These are phyloP conservation scores for Lolium rigidum DNA, from an alignment of 176 grass and related monocot genomes.

Conservation along the genomic window DNA sequence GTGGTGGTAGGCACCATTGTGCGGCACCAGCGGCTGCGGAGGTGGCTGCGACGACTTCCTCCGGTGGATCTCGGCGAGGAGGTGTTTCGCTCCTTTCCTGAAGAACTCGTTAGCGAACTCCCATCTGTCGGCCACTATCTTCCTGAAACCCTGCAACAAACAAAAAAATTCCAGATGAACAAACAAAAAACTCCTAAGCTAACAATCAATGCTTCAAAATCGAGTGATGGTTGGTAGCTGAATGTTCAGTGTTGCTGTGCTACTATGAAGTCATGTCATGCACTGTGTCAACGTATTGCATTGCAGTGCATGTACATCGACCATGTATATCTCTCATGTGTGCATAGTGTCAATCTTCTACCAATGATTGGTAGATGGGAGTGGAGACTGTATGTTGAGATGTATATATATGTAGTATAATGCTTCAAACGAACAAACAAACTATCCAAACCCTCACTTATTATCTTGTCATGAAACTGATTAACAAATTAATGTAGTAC, in stretches of 20 bases:
- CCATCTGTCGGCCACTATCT: conserved; percentile 94
- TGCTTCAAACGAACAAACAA: conserved; percentile 11
- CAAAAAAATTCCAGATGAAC: background rate
- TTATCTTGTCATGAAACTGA: background rate
- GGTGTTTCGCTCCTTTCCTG: conserved; percentile 89
- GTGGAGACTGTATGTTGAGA: conserved; percentile 12
- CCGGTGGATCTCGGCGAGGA: conserved; percentile 89
- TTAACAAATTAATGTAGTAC: background rate
- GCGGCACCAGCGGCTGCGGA: conserved; percentile 39
- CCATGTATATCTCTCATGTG: conserved; percentile 5
- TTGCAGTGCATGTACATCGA: conserved; percentile 25
- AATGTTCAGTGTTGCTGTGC: background rate
- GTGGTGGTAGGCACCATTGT: conserved; percentile 47
- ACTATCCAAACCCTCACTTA: background rate
- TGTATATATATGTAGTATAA: background rate
- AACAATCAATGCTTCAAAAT: background rate
- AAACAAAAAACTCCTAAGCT: background rate
- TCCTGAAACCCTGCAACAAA: conserved; percentile 89
- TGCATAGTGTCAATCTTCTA: conserved; percentile 42
- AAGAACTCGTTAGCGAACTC: conserved; percentile 98
- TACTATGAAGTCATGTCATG: conserved; percentile 24
- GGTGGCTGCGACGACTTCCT: conserved; percentile 69
- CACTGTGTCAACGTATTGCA: conserved; percentile 16
- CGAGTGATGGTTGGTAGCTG: background rate
- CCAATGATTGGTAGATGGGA: conserved; percentile 34